These are phyloP conservation scores for Combretum micranthum DNA, from an alignment of 345 rosid species.

Conservation along the genomic window DNA sequence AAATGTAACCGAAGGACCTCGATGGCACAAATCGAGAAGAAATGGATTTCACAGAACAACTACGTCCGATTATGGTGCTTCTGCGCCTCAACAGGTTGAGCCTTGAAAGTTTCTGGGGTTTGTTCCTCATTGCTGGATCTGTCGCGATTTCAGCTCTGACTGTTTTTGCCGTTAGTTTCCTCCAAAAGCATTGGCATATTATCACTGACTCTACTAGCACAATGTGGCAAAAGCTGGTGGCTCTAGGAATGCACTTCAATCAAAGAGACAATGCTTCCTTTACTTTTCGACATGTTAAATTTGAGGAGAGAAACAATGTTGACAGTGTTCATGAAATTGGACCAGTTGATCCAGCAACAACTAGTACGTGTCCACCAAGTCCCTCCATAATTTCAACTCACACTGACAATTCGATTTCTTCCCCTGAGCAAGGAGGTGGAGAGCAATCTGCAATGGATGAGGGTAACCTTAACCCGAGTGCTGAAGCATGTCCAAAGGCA, in stretches of 20 bases:
- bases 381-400: too few species aligned
- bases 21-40: conserved; percentile 5
- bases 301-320: neutral
- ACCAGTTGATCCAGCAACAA: too few species aligned
- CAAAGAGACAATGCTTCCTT: neutral
- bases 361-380: too few species aligned
- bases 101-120: conserved; percentile 8
- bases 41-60: neutral
- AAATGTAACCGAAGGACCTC: conserved; percentile 9
- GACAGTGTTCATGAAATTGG: neutral
- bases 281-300: neutral
- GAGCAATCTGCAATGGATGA: too few species aligned
- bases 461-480: too few species aligned
- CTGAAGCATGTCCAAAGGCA: too few species aligned
- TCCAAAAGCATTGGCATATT: conserved; percentile 2
- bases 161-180: neutral
- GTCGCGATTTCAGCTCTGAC: conserved; percentile 3
- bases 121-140: conserved; percentile 12
- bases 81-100: conserved; percentile 4
- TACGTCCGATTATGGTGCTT: conserved; percentile 2
- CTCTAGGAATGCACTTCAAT: conserved; percentile 2
- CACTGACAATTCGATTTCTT: too few species aligned
- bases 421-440: too few species aligned
- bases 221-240: neutral
- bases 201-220: neutral